Evolutionary conservation across 192 early-diverging fungal species (phyloP).

Genomic region (Podila horticola): DNA sequence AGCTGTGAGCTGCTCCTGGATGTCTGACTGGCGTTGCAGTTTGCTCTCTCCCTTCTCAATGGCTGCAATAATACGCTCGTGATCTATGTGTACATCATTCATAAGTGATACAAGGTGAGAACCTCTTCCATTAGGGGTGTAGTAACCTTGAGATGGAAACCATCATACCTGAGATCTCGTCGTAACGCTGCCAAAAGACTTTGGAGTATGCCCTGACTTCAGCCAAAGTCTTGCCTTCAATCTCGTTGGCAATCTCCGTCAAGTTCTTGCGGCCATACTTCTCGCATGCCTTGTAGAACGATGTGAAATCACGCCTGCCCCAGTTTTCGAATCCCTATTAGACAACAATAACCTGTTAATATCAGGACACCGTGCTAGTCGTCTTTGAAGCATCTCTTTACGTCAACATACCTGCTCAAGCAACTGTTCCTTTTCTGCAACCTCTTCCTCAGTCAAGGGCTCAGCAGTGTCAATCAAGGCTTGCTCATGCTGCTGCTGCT

Average conservation of each 20-base stretch:
- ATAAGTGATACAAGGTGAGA: neutral
- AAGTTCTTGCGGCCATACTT: constrained; percentile 84
- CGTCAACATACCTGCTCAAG: constrained; percentile 25
- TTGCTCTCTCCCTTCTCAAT: constrained; percentile 92
- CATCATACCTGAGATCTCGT: constrained; percentile 76
- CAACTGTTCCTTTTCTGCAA: constrained; percentile 74
- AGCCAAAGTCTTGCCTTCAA: constrained; percentile 91
- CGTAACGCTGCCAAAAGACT: constrained; percentile 91
- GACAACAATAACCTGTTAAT: neutral
- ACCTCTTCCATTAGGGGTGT: neutral
- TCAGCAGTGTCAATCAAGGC: constrained; percentile 86
- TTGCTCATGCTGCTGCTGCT: constrained; percentile 80
- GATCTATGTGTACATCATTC: constrained; percentile 61
- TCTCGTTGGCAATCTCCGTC: constrained; percentile 80
- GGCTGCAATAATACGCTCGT: constrained; percentile 84
- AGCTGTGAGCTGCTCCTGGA: constrained; percentile 81
- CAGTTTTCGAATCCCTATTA: constrained; percentile 88
- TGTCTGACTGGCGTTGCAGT: constrained; percentile 81
- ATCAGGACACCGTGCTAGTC: too few species aligned
- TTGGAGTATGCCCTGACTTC: constrained; percentile 88
- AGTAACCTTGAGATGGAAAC: neutral
- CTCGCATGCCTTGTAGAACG: constrained; percentile 88
- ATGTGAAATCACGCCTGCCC: constrained; percentile 89
- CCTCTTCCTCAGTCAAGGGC: constrained; percentile 90
- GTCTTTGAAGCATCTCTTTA: too few species aligned